Base-by-base conservation (phyloP, 345 rosid species). In the Populus alba region DNA sequence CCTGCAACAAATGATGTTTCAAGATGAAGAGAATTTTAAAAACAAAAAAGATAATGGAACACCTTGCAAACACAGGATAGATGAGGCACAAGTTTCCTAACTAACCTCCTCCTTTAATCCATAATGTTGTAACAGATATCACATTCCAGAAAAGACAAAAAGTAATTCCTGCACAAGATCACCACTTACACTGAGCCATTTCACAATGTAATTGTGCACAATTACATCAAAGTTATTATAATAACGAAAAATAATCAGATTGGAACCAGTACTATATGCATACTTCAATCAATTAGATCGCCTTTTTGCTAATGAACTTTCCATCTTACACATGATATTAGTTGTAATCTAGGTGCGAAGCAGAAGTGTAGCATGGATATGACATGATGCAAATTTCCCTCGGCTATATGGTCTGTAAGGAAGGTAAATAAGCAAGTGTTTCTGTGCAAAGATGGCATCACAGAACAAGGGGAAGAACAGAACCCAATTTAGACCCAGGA, bases 101-200 rank as follows among this genome's bases (percentile, higher is more conserved):
- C 84, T 71, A 65, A 94, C 97, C 92, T 91, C 82, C 88, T 59
- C 95, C 95, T 84, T 88, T 91, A 84, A 94, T 88, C 97, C 99
- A 92, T 70, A 93, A 95, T 55, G 98, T 71, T 18, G 92, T 88
- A 80, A 92, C 89, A 63, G 98, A 93, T 31, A 94, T 75, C 43
- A 97, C 41, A 73, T 94, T 94, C 99, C 98, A 97, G 49, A 92
- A 78, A 74, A 97, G 94, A 85, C 97, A 94, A 11, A 90, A 61
- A 75, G 82, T 72, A 88, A 97, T 73, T n/a, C 99, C 99, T 97
- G 92, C 85, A 83, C 18, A 84, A 76, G 62, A 62, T 31, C 78
- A 47, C 63, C 43, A 79, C 67, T 70, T 41, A 1, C 37, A 27
- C 35, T 4, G 71, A 17, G 35, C 62, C 59, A 43, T 29, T 13